A percentile compares a stretch with the other conserved stretches of the same genome.
Evolutionary conservation across 176 grass and related monocot species (phyloP).

Genomic region (Otatea glauca): DNA sequence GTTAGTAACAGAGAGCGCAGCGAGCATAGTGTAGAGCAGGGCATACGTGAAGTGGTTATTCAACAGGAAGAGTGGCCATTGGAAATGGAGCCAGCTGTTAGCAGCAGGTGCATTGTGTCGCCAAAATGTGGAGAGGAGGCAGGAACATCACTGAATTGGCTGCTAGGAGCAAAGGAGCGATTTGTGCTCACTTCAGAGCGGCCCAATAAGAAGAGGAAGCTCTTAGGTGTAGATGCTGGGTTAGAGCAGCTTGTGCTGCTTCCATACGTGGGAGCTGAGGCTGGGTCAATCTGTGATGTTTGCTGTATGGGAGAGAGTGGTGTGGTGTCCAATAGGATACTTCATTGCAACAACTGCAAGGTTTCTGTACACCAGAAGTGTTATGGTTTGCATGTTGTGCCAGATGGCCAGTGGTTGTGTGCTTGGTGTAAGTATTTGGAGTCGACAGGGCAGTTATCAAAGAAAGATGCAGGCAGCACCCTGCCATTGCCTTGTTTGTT

Average conservation of each 20-base stretch:
- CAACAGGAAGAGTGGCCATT: slow-evolving; percentile 31
- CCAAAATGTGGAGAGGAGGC: slow-evolving; percentile 33
- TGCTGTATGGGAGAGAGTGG: slow-evolving; percentile 69
- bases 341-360: slow-evolving; percentile 73
- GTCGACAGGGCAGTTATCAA: slow-evolving; percentile 31
- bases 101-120: slow-evolving; percentile 21
- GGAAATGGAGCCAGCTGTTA: slow-evolving; percentile 42
- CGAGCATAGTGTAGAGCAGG: slow-evolving; percentile 41
- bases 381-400: slow-evolving; percentile 79
- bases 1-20: slow-evolving; percentile 34
- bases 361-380: slow-evolving; percentile 85
- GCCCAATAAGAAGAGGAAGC: slow-evolving; percentile 98
- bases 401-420: slow-evolving; percentile 67
- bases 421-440: slow-evolving; percentile 72
- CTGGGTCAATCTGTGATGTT: slow-evolving; percentile 61
- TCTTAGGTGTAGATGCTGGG: slow-evolving; percentile 80
- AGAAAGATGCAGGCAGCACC: slow-evolving; percentile 22
- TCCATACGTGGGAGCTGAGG: slow-evolving; percentile 49
- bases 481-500: slow-evolving; percentile 64
- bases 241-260: slow-evolving; percentile 76
- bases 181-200: slow-evolving; percentile 88
- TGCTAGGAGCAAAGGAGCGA: slow-evolving; percentile 68
- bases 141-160: slow-evolving; percentile 47
- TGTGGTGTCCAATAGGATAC: slow-evolving; percentile 58
- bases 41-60: slow-evolving; percentile 38